These are phyloP conservation scores for Mortierella sp. DNA, from an alignment of 371 early-diverging fungal species.

Conservation along the genomic window DNA sequence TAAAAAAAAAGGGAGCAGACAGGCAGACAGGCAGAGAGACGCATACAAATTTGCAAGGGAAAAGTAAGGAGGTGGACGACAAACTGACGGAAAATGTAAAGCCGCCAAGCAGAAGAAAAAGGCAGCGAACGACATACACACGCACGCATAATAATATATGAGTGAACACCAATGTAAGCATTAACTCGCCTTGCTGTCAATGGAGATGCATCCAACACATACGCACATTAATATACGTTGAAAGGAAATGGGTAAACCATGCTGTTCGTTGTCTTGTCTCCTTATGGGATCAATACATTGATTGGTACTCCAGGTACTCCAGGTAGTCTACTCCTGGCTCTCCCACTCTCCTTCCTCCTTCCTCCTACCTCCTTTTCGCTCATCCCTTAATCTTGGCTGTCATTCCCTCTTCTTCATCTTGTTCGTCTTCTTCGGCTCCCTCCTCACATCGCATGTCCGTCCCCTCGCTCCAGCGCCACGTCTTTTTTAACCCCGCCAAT, in stretches of 20 bases:
- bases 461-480: slow-evolving; percentile 4
- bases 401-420: no score
- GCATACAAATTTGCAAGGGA: not conserved
- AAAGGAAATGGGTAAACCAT: no score
- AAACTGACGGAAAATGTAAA: not conserved
- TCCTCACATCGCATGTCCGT: not conserved
- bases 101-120: not conserved
- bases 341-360: not conserved
- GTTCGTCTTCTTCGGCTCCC: no score
- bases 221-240: no score
- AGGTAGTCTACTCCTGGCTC: not conserved
- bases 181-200: no score
- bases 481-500: not conserved
- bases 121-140: not conserved
- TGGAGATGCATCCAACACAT: no score
- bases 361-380: no score
- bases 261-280: not conserved
- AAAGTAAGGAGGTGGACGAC: not conserved
- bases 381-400: no score
- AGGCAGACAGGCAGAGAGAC: slow-evolving; percentile 2
- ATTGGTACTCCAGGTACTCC: not conserved
- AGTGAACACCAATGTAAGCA: no score
- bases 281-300: not conserved
- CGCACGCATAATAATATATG: no score
- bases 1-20: slow-evolving; percentile 9